Base-by-base conservation (phyloP, 139 green algal genomes). In the Haematococcus sp. region DNA sequence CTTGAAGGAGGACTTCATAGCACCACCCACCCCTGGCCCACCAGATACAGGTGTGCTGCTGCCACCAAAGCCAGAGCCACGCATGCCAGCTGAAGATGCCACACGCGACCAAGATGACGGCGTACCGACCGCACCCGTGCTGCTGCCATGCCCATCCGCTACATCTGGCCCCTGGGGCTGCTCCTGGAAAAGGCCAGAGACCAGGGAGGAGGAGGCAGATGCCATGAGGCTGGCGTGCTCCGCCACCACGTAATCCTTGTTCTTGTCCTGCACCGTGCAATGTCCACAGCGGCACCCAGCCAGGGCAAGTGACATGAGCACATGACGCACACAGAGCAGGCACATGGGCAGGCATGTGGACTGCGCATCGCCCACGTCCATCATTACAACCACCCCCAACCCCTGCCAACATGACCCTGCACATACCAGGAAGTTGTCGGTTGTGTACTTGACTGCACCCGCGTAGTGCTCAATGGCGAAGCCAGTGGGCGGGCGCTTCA, bases 381-480 rank as follows among this genome's bases (percentile, higher is more conserved):
- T n/a, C n/a, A n/a, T n/a, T n/a, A n/a, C n/a, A n/a, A n/a, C n/a
- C n/a, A n/a, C n/a, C n/a, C n/a, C n/a, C n/a, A n/a, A n/a, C n/a
- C n/a, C 46, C 17, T 56, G 16, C 46, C 46, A 56, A 56, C 15
- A 17, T n/a, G n/a, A n/a, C n/a, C n/a, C n/a, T n/a, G n/a, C n/a
- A n/a, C n/a, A n/a, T n/a, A n/a, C n/a, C 51, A 79, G 32, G 49
- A 79, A 65, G 73, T 79, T 79, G 64, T 73, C 63, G 4, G 73
- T 79, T 15, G 22, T 2, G 73, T 79, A 79, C 25, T 27, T n/a
- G 11, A 72, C 66, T 61, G 66, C 25, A 3, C 66, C 94, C 1
- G 94, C 95, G 70, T 98, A 99, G 80, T 99, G 95, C 40, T 95
- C 78, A 46, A 99, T 87, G 22, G 88, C 93, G 81, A 99, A 99